Percentiles rank a stretch among this genome's conserved stretches.
Conservation (phyloP, 2,329 filamentous ascomycete genomes). For the Hymenoscyphus fructigenus region DNA sequence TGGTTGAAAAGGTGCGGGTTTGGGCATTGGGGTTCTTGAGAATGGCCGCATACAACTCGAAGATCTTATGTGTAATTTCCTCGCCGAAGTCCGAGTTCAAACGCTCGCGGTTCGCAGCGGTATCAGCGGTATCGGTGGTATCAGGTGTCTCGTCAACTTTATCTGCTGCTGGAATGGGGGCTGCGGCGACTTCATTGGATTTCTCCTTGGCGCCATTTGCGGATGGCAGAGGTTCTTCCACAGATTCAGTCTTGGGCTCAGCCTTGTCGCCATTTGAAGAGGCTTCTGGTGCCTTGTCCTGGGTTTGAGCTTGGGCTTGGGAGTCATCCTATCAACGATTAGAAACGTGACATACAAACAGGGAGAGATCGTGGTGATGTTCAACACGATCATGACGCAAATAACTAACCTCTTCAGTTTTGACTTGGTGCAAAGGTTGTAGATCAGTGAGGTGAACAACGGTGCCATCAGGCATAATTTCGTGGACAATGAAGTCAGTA, state of each 20-base stretch:
- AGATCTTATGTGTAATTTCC: constrained; percentile 48
- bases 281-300: not conserved
- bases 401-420: constrained; percentile 18
- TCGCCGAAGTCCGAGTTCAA: constrained; percentile 51
- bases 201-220: not conserved
- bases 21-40: constrained; percentile 54
- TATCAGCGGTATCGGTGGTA: constrained; percentile 36
- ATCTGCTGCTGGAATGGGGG: not conserved
- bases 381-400: not conserved
- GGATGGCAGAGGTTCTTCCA: not conserved
- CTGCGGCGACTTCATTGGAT: not conserved
- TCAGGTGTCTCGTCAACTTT: not conserved
- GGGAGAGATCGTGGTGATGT: not conserved
- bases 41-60: constrained; percentile 55
- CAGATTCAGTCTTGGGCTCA: not conserved
- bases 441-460: constrained; percentile 59
- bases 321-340: not conserved
- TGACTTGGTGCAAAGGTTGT: constrained; percentile 18
- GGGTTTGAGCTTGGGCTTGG: not conserved
- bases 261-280: not conserved
- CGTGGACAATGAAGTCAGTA: constrained; percentile 74
- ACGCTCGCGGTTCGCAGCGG: constrained; percentile 44
- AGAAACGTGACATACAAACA: not conserved
- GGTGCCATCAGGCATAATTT: constrained; percentile 62
- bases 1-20: constrained; percentile 51